phyloP scores from a whole-genome alignment of 2,329 filamentous ascomycete species.

The Nemania serpens region DNA sequence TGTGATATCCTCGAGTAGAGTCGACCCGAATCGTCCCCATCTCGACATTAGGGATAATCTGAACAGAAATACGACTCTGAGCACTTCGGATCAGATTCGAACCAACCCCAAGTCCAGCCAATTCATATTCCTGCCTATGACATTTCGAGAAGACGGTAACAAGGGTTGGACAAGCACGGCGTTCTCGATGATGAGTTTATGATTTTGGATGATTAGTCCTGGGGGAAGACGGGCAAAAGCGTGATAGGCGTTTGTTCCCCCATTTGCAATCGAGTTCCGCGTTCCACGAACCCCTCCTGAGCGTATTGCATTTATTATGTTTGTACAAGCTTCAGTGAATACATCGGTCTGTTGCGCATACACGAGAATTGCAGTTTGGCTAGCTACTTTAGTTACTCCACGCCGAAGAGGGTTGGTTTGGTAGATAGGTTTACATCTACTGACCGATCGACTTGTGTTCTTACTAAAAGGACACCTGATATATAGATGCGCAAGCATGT shows the following conservation, averaged over 20 bases:
- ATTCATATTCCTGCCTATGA: background rate
- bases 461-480: background rate
- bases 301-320: background rate
- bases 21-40: background rate
- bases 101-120: background rate
- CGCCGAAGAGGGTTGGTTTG: background rate
- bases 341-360: background rate
- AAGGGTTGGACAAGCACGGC: conserved; percentile 14
- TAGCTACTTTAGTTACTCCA: background rate
- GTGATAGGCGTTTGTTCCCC: conserved; percentile 29
- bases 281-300: background rate
- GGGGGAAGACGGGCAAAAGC: conserved; percentile 24
- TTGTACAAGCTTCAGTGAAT: background rate
- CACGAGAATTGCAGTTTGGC: background rate
- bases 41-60: background rate
- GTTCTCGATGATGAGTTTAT: conserved; percentile 24
- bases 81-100: background rate
- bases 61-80: background rate
- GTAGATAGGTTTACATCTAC: background rate
- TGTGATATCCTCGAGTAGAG: background rate
- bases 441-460: background rate
- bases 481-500: too few species aligned
- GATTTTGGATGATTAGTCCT: conserved; percentile 26
- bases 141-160: conserved; percentile 3
- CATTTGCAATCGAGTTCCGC: conserved; percentile 20